These are phyloP conservation scores for Blastocystis sp. DNA, from an alignment of 352 stramenopile species.

Conservation along the genomic window DNA sequence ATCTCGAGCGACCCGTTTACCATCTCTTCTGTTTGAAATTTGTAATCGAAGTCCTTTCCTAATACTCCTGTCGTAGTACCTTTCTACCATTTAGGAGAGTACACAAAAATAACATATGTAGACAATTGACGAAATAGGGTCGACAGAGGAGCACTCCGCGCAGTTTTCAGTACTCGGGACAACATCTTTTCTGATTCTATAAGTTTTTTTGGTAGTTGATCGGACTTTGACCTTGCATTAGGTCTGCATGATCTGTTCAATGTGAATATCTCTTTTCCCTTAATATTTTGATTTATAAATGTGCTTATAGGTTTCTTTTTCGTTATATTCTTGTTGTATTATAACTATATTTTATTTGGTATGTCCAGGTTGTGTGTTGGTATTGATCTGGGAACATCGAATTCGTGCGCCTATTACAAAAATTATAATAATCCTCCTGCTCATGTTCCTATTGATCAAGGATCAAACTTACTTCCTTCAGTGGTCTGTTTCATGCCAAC, in stretches of 20 bases:
- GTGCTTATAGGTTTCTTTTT: no score
- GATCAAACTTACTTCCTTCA: neutral
- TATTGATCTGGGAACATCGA: constrained; percentile 18
- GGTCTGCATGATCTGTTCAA: neutral
- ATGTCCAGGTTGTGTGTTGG: neutral
- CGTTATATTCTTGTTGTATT: no score
- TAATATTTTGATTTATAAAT: neutral
- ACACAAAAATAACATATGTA: neutral
- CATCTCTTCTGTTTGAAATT: constrained; percentile 7
- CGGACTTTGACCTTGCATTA: neutral
- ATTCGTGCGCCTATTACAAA: neutral
- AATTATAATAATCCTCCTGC: neutral
- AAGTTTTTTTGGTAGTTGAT: neutral
- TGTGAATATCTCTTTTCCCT: neutral
- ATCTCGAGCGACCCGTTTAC: neutral
- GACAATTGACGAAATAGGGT: neutral
- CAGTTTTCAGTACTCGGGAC: neutral
- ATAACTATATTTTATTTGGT: no score
- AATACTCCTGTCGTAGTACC: neutral
- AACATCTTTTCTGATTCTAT: neutral
- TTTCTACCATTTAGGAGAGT: neutral
- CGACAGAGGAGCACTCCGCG: neutral
- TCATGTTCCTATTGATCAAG: no score
- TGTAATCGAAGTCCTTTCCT: constrained; percentile 35
- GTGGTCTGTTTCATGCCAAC: neutral